Evolutionary conservation across 1,284 basidiomycete genomes (phyloP).

Genomic region (Papiliotrema nemorosa): DNA sequence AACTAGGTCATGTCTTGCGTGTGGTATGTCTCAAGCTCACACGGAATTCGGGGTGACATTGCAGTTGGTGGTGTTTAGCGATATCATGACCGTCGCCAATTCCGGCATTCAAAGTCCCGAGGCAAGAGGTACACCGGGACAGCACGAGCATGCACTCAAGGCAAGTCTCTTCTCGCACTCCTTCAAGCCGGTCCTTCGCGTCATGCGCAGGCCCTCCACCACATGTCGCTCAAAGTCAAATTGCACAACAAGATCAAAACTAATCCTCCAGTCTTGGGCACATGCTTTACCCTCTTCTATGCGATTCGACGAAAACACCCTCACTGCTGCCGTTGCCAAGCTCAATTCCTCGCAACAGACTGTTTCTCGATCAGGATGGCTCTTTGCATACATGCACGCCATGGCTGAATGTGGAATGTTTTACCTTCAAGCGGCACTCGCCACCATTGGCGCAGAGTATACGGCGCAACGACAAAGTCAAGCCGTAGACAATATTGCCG

Average conservation of each 20-base stretch:
- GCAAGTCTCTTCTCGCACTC: constrained; percentile 8
- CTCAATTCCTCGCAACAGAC: constrained; percentile 39
- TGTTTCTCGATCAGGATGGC: constrained; percentile 43
- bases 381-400: constrained; percentile 52
- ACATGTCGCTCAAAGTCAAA: too few species aligned
- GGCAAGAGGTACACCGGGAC: constrained; percentile 13
- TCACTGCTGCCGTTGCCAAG: constrained; percentile 37
- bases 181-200: not conserved
- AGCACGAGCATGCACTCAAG: constrained; percentile 39
- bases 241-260: not conserved
- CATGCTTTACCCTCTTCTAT: constrained; percentile 45
- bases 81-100: constrained; percentile 40
- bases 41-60: constrained; percentile 17
- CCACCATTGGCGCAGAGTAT: constrained; percentile 22
- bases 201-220: too few species aligned
- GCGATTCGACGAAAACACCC: constrained; percentile 50
- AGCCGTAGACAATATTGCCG: constrained; percentile 47
- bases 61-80: constrained; percentile 34
- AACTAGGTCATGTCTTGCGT: constrained; percentile 47
- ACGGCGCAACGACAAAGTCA: constrained; percentile 44
- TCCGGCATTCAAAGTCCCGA: constrained; percentile 17
- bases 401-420: constrained; percentile 53
- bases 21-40: constrained; percentile 35
- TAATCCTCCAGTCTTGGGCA: constrained; percentile 42
- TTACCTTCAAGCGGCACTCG: constrained; percentile 47